Percentiles rank a stretch among this genome's conserved stretches.
phyloP scores from a whole-genome alignment of 805 yeast genomes.

The Cyberlindnera nakhonratchasimensis region DNA sequence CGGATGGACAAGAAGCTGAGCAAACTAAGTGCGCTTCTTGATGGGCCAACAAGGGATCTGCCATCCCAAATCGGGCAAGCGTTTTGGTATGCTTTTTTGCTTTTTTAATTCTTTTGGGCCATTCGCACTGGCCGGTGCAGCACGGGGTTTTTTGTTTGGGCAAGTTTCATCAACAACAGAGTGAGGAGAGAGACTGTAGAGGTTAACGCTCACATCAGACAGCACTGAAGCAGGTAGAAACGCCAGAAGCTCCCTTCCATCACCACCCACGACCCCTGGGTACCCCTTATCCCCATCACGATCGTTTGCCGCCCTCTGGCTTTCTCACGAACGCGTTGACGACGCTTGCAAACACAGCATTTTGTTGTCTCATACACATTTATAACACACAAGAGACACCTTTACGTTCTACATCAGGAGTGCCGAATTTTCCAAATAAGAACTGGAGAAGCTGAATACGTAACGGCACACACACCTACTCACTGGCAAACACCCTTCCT shows the following conservation, averaged over 20 bases:
- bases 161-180: constrained; percentile 7
- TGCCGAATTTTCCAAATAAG: no score
- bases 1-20: no score
- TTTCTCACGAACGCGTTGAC: neutral
- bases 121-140: neutral
- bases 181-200: no score
- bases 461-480: no score
- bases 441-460: no score
- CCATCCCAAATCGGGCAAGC: constrained; percentile 3
- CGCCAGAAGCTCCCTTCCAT: neutral
- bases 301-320: neutral
- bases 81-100: neutral
- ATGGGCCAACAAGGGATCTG: neutral
- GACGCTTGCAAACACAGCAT: neutral
- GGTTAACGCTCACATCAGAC: no score
- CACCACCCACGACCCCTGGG: no score
- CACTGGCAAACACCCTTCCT: neutral
- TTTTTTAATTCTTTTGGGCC: neutral
- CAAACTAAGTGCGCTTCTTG: neutral
- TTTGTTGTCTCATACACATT: constrained; percentile 1
- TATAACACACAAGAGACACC: neutral
- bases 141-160: neutral
- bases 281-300: neutral
- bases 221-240: no score
- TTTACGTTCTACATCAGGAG: no score